Conservation (phyloP, 2,329 filamentous ascomycete species). For the Curvularia sp. region DNA sequence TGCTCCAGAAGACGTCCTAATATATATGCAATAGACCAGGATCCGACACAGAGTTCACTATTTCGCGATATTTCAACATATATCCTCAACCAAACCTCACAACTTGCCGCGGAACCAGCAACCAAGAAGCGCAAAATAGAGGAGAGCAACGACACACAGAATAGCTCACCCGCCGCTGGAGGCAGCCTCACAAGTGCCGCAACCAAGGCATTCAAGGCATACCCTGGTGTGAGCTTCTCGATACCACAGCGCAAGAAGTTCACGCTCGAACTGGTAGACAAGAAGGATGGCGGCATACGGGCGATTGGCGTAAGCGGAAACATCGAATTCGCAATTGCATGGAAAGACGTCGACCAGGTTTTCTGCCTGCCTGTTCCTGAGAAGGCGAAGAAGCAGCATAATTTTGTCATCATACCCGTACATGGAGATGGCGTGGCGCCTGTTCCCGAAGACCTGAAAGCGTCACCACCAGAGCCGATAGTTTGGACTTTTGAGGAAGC, state of each 20-base stretch:
- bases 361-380: slow-evolving; percentile 70
- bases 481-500: slow-evolving; percentile 68
- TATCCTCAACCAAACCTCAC: slow-evolving; percentile 40
- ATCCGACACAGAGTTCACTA: slow-evolving; percentile 42
- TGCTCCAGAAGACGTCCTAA: not conserved
- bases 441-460: slow-evolving; percentile 50
- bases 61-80: slow-evolving; percentile 50
- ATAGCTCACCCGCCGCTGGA: slow-evolving; percentile 23
- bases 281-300: slow-evolving; percentile 54
- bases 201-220: slow-evolving; percentile 41
- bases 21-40: slow-evolving; percentile 35
- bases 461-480: slow-evolving; percentile 60
- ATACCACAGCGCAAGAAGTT: slow-evolving; percentile 70
- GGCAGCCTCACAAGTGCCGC: slow-evolving; percentile 32
- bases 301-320: slow-evolving; percentile 60
- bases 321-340: slow-evolving; percentile 62
- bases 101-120: slow-evolving; percentile 35
- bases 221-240: slow-evolving; percentile 64
- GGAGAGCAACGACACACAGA: slow-evolving; percentile 32
- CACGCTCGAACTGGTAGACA: slow-evolving; percentile 63
- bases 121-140: slow-evolving; percentile 53
- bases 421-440: slow-evolving; percentile 59
- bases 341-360: slow-evolving; percentile 63
- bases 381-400: slow-evolving; percentile 68
- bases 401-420: slow-evolving; percentile 66